phyloP scores from a whole-genome alignment of 306 rosid genomes.

The Canavalia gladiata region DNA sequence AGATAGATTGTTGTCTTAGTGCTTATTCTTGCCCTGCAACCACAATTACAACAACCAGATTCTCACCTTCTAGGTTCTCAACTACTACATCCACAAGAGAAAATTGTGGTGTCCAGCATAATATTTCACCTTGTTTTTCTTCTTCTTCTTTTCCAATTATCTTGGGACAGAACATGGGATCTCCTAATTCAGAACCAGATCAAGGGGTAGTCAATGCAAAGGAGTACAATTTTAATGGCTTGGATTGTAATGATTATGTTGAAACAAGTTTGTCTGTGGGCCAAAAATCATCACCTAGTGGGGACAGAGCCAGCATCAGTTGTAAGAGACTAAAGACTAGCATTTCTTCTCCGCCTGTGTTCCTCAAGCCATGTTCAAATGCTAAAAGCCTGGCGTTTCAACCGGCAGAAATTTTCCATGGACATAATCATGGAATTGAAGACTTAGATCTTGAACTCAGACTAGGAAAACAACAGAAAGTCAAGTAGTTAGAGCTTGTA shows the following conservation, averaged over 20 bases:
- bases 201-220: constrained; percentile 24
- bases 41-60: constrained; percentile 27
- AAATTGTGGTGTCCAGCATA: neutral
- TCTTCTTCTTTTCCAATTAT: constrained; percentile 30
- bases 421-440: constrained; percentile 51
- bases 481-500: constrained; percentile 27
- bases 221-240: constrained; percentile 37
- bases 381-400: constrained; percentile 41
- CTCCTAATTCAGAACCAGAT: constrained; percentile 19
- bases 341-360: constrained; percentile 51
- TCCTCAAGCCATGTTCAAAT: constrained; percentile 56
- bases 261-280: constrained; percentile 69
- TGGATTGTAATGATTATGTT: constrained; percentile 47
- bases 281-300: constrained; percentile 44
- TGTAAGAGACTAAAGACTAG: constrained; percentile 58
- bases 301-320: constrained; percentile 40
- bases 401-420: constrained; percentile 48
- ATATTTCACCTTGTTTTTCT: neutral
- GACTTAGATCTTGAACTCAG: constrained; percentile 95
- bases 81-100: neutral
- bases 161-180: constrained; percentile 28
- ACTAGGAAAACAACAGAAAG: constrained; percentile 72
- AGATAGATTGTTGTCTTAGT: constrained; percentile 11
- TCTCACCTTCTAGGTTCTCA: constrained; percentile 34
- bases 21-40: constrained; percentile 32